Evolutionary conservation across 1,284 basidiomycete genomes (phyloP).

Genomic region (Trichosporon inkin): DNA sequence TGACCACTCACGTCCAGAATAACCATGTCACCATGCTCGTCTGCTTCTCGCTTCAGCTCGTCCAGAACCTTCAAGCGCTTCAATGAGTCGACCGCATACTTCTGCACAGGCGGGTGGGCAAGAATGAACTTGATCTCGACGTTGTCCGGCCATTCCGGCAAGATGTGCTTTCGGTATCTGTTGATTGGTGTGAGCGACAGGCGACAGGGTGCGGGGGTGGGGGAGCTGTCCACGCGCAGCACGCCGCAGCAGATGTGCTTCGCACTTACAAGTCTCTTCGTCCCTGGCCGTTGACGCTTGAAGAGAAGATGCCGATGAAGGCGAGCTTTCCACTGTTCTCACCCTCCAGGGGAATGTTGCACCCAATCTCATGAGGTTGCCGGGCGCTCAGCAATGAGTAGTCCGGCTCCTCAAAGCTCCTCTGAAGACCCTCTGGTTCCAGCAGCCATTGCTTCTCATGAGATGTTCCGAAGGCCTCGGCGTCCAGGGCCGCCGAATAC

Average conservation of each 20-base stretch:
- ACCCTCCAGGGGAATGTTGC: slow-evolving; percentile 42
- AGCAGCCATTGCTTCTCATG: slow-evolving; percentile 3
- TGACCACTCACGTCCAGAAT: slow-evolving; percentile 44
- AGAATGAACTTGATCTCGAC: slow-evolving; percentile 51
- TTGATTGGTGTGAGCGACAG: slow-evolving; percentile 9
- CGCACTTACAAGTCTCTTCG: slow-evolving; percentile 44
- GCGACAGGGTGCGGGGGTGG: not conserved
- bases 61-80: not conserved
- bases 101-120: slow-evolving; percentile 31
- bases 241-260: not conserved
- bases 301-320: slow-evolving; percentile 49
- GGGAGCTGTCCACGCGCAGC: not conserved
- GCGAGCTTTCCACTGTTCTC: slow-evolving; percentile 40
- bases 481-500: not conserved
- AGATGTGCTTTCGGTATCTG: slow-evolving; percentile 41
- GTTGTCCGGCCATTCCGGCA: slow-evolving; percentile 44
- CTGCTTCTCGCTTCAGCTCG: slow-evolving; percentile 36
- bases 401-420: slow-evolving; percentile 49
- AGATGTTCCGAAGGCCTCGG: not conserved
- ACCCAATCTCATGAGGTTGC: slow-evolving; percentile 49
- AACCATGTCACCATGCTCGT: slow-evolving; percentile 47
- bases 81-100: not conserved
- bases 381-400: slow-evolving; percentile 41
- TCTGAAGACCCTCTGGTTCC: not conserved
- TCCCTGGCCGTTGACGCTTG: slow-evolving; percentile 29